Evolutionary conservation across 306 rosid genomes (phyloP).

Genomic region (Ochetophila trinervis): DNA sequence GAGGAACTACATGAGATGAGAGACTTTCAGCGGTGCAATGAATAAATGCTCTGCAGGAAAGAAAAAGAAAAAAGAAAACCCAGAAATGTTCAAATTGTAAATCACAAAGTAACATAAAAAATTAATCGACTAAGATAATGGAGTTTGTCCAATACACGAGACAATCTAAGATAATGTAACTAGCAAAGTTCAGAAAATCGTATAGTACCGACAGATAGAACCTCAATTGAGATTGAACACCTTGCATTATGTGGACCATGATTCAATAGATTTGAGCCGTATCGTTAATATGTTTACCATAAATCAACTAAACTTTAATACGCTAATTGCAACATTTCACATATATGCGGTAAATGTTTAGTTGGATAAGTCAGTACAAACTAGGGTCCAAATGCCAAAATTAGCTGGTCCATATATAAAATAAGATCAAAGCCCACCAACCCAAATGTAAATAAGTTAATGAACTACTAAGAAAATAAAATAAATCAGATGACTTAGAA

Average conservation of each 20-base stretch:
- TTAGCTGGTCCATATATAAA: not conserved
- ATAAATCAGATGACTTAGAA: no score
- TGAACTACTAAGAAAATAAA: not conserved
- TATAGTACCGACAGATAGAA: not conserved
- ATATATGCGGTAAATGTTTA: not conserved
- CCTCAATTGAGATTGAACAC: not conserved
- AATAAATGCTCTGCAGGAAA: conserved; percentile 9
- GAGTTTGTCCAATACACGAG: not conserved
- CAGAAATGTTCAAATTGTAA: not conserved
- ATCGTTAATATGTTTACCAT: not conserved
- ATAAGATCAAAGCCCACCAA: conserved; percentile 3
- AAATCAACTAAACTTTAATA: not conserved
- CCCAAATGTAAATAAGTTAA: not conserved
- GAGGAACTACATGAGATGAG: conserved; percentile 13
- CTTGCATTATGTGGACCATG: not conserved
- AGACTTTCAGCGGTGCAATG: conserved; percentile 25
- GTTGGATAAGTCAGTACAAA: not conserved
- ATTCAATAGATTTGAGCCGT: not conserved
- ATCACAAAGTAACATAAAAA: not conserved
- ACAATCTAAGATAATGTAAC: not conserved
- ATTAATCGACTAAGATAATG: not conserved
- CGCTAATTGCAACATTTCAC: not conserved
- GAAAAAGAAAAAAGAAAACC: not conserved
- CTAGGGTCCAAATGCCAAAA: conserved; percentile 2
- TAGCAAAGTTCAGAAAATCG: not conserved